Evolutionary conservation across 192 early-diverging fungal species (phyloP).

Genomic region (Jimgerdemannia lactiflua): DNA sequence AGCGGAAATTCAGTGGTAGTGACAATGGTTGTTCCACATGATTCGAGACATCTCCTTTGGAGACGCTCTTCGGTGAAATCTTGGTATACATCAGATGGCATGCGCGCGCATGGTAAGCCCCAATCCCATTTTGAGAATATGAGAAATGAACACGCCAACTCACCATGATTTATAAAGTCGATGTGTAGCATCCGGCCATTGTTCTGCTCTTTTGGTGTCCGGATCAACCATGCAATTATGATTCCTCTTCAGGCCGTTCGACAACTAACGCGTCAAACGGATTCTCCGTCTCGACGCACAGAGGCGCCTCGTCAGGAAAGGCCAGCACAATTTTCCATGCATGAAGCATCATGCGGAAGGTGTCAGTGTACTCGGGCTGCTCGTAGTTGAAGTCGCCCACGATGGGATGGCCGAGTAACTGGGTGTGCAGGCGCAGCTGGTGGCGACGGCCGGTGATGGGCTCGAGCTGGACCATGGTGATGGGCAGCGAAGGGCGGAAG

Average conservation of each 20-base stretch:
- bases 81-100: too few species aligned
- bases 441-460: constrained; percentile 34
- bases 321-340: constrained; percentile 30
- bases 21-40: too few species aligned
- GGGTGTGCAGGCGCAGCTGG: constrained; percentile 33
- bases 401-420: constrained; percentile 34
- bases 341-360: constrained; percentile 43
- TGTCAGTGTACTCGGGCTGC: constrained; percentile 25
- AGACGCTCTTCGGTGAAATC: too few species aligned
- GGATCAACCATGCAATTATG: too few species aligned
- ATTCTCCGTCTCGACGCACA: neutral
- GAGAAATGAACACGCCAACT: too few species aligned
- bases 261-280: neutral
- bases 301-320: neutral
- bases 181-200: too few species aligned
- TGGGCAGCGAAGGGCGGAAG: constrained; percentile 16
- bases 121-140: too few species aligned
- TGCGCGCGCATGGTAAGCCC: too few species aligned
- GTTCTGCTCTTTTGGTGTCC: too few species aligned
- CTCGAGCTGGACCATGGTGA: constrained; percentile 20
- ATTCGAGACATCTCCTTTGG: too few species aligned
- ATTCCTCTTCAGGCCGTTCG: neutral
- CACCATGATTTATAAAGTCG: too few species aligned
- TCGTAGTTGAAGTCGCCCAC: constrained; percentile 43
- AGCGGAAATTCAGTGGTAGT: too few species aligned